Percentiles rank a stretch among this genome's conserved stretches.
phyloP scores from a whole-genome alignment of 139 green algal species.

The Volvox reticuliferus region DNA sequence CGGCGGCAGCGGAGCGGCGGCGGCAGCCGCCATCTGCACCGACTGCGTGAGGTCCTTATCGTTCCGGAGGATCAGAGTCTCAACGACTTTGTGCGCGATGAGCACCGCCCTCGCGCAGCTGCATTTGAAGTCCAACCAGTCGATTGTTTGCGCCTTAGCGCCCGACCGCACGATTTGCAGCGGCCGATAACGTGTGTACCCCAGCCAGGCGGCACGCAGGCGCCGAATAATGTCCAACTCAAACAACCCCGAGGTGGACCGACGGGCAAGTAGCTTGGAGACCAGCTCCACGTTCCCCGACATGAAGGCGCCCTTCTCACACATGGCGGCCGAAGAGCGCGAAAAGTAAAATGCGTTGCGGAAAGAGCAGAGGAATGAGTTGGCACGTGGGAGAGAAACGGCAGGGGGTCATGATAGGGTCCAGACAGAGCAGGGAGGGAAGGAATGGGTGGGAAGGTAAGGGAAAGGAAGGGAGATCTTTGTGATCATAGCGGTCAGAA shows the following conservation, averaged over 20 bases:
- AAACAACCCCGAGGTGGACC: neutral
- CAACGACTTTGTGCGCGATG: neutral
- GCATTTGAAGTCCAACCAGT: conserved; percentile 47
- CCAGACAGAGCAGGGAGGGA: too few relatives aligned
- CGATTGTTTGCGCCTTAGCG: neutral
- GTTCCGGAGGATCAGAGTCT: neutral
- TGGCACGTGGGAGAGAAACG: too few relatives aligned
- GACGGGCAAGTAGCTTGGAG: neutral
- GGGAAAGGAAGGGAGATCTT: too few relatives aligned
- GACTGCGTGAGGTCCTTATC: neutral
- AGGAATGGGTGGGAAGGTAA: too few relatives aligned
- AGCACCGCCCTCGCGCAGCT: conserved; percentile 16
- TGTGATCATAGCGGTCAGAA: too few relatives aligned
- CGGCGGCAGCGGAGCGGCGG: neutral
- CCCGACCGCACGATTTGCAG: neutral
- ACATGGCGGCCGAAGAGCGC: too few relatives aligned
- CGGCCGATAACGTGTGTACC: neutral
- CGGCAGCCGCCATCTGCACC: neutral
- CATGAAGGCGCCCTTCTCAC: conserved; percentile 15
- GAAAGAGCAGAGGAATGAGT: too few relatives aligned
- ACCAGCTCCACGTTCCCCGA: conserved; percentile 28
- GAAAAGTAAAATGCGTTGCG: too few relatives aligned
- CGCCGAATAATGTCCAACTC: conserved; percentile 19
- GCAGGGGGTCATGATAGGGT: too few relatives aligned
- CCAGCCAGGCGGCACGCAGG: conserved; percentile 5